phyloP scores from a whole-genome alignment of 139 green algal species.

The Tetraselmis chui region DNA sequence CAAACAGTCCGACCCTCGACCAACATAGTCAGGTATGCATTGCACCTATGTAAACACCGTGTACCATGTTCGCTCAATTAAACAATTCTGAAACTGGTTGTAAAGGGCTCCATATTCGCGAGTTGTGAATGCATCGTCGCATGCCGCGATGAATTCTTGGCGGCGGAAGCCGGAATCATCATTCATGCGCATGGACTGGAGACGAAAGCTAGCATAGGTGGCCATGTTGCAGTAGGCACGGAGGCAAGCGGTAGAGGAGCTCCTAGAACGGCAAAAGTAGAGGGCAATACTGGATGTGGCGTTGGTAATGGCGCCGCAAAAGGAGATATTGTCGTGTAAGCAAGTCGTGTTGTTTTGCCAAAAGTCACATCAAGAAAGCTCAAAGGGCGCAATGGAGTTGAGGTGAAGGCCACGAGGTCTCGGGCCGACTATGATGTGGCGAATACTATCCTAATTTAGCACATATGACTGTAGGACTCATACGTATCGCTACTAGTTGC shows the following conservation, averaged over 20 bases:
- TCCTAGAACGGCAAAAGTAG: not conserved
- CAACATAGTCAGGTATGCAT: not conserved
- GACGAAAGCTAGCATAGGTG: too few species aligned
- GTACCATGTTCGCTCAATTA: not conserved
- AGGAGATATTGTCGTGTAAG: not conserved
- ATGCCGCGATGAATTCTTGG: not conserved
- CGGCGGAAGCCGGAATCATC: not conserved
- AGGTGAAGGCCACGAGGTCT: not conserved
- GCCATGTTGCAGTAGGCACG: not conserved
- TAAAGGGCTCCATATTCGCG: not conserved
- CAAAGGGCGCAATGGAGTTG: not conserved
- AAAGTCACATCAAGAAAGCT: not conserved
- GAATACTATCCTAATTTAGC: too few species aligned
- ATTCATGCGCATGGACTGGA: not conserved
- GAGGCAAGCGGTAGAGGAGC: not conserved
- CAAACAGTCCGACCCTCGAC: not conserved
- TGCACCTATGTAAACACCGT: not conserved
- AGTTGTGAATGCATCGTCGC: not conserved
- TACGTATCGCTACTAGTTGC: too few species aligned
- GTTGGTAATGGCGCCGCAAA: not conserved
- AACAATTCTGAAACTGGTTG: not conserved
- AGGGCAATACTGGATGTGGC: not conserved
- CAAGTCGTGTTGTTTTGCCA: not conserved
- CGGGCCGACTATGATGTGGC: not conserved
- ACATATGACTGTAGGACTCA: too few species aligned